Conservation (phyloP, 768 basidiomycete species). For the Kwoniella shandongensis region DNA sequence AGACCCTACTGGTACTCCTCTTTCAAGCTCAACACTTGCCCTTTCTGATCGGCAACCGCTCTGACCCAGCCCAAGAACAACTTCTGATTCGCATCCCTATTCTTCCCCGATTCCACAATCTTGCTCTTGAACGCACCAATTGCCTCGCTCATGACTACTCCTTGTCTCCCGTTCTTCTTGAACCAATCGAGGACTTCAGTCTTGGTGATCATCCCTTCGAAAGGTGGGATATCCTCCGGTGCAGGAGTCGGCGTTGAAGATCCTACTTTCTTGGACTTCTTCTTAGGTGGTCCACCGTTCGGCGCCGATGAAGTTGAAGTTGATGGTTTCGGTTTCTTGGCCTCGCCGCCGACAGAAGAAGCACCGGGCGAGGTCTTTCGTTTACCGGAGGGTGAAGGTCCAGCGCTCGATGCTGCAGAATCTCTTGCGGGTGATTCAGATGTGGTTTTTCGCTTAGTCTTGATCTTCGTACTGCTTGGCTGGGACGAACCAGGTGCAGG, state of each 20-base stretch:
- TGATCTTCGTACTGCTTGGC: not conserved
- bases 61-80: constrained; percentile 30
- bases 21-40: constrained; percentile 29
- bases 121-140: constrained; percentile 33
- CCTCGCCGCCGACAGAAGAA: not conserved
- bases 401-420: not conserved
- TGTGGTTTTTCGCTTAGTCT: constrained; percentile 18
- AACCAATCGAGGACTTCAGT: constrained; percentile 42
- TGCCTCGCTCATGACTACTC: constrained; percentile 27
- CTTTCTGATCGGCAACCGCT: constrained; percentile 23
- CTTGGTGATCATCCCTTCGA: constrained; percentile 40
- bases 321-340: constrained; percentile 15
- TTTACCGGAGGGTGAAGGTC: constrained; percentile 1
- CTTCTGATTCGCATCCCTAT: constrained; percentile 31
- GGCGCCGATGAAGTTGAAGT: constrained; percentile 20
- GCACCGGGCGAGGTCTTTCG: constrained; percentile 11
- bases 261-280: constrained; percentile 38
- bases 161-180: constrained; percentile 8
- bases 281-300: constrained; percentile 1
- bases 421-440: constrained; percentile 21
- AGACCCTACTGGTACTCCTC: constrained; percentile 21
- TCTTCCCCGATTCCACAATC: constrained; percentile 18
- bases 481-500: constrained; percentile 10
- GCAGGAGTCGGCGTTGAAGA: constrained; percentile 38
- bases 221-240: constrained; percentile 27